These are phyloP conservation scores for Podospora pseudocomata DNA, from an alignment of 495 filamentous ascomycete genomes.

Conservation along the genomic window DNA sequence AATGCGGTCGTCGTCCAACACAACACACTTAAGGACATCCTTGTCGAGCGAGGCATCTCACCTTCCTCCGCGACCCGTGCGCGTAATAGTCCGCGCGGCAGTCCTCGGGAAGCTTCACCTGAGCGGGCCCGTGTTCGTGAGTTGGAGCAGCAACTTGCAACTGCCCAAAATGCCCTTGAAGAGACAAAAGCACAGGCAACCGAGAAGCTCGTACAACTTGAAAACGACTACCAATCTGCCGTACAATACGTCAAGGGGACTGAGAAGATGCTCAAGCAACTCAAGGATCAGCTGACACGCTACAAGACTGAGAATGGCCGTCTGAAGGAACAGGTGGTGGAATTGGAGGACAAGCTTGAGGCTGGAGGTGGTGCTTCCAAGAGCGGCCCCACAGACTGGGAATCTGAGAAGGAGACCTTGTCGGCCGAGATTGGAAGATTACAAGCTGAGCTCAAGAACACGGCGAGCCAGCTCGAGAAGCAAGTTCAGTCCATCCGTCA, in stretches of 20 bases:
- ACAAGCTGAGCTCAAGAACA: slow-evolving; percentile 63
- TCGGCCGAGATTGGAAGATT: slow-evolving; percentile 69
- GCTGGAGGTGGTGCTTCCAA: slow-evolving; percentile 34
- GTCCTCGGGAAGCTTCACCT: slow-evolving; percentile 71
- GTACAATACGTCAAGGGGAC: slow-evolving; percentile 99
- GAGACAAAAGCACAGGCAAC: slow-evolving; percentile 75
- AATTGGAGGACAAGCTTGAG: slow-evolving; percentile 50
- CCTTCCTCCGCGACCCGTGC: slow-evolving; percentile 53
- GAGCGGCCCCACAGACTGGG: slow-evolving; percentile 59
- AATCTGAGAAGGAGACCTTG: slow-evolving; percentile 67
- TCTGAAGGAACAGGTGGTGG: slow-evolving; percentile 73
- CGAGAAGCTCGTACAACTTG: slow-evolving; percentile 86
- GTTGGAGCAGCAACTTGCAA: slow-evolving; percentile 83
- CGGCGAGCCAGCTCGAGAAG: slow-evolving; percentile 63
- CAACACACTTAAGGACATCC: slow-evolving; percentile 83
- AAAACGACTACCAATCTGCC: slow-evolving; percentile 97
- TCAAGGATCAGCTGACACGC: slow-evolving; percentile 91
- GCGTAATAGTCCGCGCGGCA: slow-evolving; percentile 41
- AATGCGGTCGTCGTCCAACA: slow-evolving; percentile 90
- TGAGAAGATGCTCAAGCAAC: slow-evolving; percentile 97
- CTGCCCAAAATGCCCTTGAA: slow-evolving; percentile 73
- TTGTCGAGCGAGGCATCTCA: slow-evolving; percentile 79
- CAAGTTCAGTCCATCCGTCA: slow-evolving; percentile 64
- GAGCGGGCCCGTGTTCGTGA: slow-evolving; percentile 80
- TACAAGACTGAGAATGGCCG: slow-evolving; percentile 83